These are phyloP conservation scores for Nymphaea colorata DNA, from an alignment of 164 flowering plant species.

Conservation along the genomic window DNA sequence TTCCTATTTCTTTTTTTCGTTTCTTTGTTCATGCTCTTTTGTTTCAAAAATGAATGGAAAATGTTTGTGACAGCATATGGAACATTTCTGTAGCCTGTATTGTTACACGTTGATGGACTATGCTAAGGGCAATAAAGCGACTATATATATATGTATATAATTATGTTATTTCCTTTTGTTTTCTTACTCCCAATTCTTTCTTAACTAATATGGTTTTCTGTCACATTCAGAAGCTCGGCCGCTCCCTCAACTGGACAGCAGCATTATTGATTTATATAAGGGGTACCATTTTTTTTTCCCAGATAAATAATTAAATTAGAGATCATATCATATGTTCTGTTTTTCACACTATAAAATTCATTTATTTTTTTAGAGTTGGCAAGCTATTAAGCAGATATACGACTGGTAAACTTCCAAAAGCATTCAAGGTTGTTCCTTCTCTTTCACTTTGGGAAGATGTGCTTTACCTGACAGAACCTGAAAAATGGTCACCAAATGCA, in stretches of 20 bases:
- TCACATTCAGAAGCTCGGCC: conserved; percentile 39
- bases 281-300: conserved; percentile 33
- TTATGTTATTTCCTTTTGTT: too few species aligned
- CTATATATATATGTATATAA: too few species aligned
- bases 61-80: too few species aligned
- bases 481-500: conserved; percentile 94
- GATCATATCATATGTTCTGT: not conserved
- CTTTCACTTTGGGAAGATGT: conserved; percentile 68
- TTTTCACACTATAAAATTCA: not conserved
- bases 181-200: too few species aligned
- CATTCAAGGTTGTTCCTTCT: conserved; percentile 70
- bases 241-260: conserved; percentile 51
- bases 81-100: too few species aligned
- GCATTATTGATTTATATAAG: conserved; percentile 60
- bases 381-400: conserved; percentile 58
- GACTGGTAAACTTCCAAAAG: conserved; percentile 81
- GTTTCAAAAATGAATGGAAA: too few species aligned
- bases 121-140: too few species aligned
- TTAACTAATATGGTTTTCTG: not conserved
- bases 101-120: too few species aligned
- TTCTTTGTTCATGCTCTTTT: too few species aligned
- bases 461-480: conserved; percentile 83
- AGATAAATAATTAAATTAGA: too few species aligned
- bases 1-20: too few species aligned
- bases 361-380: conserved; percentile 53